phyloP scores from a whole-genome alignment of 768 basidiomycete species.

The Calocybe cyanea region DNA sequence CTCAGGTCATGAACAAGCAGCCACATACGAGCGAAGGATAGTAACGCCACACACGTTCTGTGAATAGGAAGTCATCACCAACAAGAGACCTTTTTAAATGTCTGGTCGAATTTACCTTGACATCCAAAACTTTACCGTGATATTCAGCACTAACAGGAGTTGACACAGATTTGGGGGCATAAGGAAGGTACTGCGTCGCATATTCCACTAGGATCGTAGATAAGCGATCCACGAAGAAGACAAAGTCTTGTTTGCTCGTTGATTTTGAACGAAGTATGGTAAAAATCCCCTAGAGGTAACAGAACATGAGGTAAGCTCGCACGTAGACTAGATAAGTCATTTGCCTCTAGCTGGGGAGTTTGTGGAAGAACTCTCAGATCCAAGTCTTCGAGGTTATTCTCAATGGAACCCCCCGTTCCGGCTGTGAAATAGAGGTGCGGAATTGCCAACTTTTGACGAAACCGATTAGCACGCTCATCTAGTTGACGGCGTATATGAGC shows the following conservation, averaged over 20 bases:
- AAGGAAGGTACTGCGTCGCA: conserved; percentile 82
- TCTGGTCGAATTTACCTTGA: conserved; percentile 39
- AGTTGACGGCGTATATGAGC: conserved; percentile 87
- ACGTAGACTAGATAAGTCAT: conserved; percentile 7
- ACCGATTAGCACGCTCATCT: conserved; percentile 67
- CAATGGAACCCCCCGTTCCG: conserved; percentile 32
- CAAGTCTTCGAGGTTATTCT: conserved; percentile 38
- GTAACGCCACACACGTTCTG: conserved; percentile 85
- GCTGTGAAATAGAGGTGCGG: conserved; percentile 35
- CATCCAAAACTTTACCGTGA: conserved; percentile 59
- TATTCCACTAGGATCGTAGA: conserved; percentile 82
- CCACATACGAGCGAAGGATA: conserved; percentile 78
- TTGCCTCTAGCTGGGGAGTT: conserved; percentile 77
- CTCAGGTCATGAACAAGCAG: neutral
- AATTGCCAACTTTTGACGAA: conserved; percentile 71
- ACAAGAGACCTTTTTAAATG: neutral
- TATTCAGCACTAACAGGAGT: conserved; percentile 63
- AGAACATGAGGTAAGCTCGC: neutral
- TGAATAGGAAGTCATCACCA: neutral
- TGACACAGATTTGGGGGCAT: conserved; percentile 49
- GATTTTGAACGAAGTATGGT: conserved; percentile 75
- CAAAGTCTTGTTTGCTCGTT: conserved; percentile 81
- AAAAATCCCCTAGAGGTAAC: conserved; percentile 68
- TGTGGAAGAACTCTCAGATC: conserved; percentile 67
- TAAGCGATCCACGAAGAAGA: conserved; percentile 88